Conservation (phyloP, 2,329 filamentous ascomycete genomes). For the Metarhizium rileyi region DNA sequence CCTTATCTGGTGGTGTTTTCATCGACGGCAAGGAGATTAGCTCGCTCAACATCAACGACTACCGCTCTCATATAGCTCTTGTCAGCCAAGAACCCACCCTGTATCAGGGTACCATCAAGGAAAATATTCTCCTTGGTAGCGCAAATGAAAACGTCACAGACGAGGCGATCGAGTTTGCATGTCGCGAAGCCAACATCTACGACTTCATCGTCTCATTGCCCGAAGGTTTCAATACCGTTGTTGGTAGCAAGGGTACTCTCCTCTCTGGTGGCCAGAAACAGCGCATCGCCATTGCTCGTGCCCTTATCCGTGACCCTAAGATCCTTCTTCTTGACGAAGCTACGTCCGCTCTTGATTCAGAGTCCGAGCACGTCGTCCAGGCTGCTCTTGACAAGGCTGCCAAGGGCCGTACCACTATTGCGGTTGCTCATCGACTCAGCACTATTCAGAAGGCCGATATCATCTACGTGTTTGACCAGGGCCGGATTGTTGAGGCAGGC, state of each 20-base stretch:
- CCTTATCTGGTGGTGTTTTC: conserved; percentile 67
- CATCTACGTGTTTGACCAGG: conserved; percentile 95
- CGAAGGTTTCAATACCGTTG: conserved; percentile 75
- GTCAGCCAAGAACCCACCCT: conserved; percentile 92
- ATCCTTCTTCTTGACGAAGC: conserved; percentile 79
- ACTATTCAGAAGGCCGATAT: conserved; percentile 92
- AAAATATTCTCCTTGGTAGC: conserved; percentile 80
- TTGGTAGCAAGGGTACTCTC: conserved; percentile 78
- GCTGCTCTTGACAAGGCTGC: conserved; percentile 72
- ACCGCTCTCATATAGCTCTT: conserved; percentile 73
- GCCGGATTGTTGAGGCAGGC: conserved; percentile 74
- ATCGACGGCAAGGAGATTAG: conserved; percentile 79
- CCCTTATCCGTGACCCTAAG: conserved; percentile 82
- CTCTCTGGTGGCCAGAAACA: conserved; percentile 91
- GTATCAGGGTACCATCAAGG: conserved; percentile 83
- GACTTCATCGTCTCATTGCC: conserved; percentile 82
- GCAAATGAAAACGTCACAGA: conserved; percentile 59
- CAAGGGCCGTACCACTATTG: conserved; percentile 81
- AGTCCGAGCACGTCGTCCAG: conserved; percentile 72
- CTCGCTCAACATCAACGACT: conserved; percentile 72
- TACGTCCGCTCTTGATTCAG: conserved; percentile 65
- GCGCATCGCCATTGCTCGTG: conserved; percentile 85
- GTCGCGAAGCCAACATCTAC: conserved; percentile 85
- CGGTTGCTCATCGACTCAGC: conserved; percentile 82
- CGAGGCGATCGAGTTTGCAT: conserved; percentile 64